Percentiles rank a stretch among this genome's conserved stretches.
These are phyloP conservation scores for Paratinospora sagittata DNA, from an alignment of 164 flowering plant species.

Conservation along the genomic window DNA sequence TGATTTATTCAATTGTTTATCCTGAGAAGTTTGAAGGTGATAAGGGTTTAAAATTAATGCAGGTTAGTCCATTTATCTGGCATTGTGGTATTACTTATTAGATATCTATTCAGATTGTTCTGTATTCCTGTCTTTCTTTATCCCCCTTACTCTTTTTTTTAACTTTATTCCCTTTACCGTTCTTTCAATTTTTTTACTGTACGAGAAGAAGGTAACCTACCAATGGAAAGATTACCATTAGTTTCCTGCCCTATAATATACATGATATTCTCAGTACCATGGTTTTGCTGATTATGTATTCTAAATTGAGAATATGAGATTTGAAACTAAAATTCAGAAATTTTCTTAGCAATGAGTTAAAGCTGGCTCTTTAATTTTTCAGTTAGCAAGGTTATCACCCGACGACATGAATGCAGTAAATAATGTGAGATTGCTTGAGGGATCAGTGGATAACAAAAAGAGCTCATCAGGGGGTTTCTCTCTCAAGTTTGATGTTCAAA, in stretches of 20 bases:
- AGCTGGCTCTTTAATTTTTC: conserved; percentile 10
- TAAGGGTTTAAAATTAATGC: conserved; percentile 86
- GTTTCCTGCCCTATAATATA: background rate
- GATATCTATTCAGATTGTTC: background rate
- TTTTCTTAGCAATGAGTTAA: too few species aligned
- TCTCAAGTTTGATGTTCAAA: conserved; percentile 80
- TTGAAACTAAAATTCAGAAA: too few species aligned
- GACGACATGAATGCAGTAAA: conserved; percentile 85
- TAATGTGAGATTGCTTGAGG: conserved; percentile 71
- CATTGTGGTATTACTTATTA: background rate
- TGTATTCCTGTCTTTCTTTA: background rate
- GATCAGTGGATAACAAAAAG: conserved; percentile 53
- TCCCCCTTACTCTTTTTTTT: too few species aligned
- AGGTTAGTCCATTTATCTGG: conserved; percentile 37
- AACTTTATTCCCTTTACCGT: too few species aligned
- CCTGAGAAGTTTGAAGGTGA: conserved; percentile 99
- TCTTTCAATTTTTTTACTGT: background rate
- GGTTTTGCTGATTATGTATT: background rate
- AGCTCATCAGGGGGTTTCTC: conserved; percentile 55
- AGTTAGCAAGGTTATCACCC: conserved; percentile 69
- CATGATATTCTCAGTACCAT: background rate
- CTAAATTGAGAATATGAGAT: background rate
- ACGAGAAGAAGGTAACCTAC: background rate
- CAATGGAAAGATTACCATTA: background rate
- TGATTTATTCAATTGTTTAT: conserved; percentile 79